These are phyloP conservation scores for Pterocarpus santalinus DNA, from an alignment of 306 rosid species.

Conservation along the genomic window DNA sequence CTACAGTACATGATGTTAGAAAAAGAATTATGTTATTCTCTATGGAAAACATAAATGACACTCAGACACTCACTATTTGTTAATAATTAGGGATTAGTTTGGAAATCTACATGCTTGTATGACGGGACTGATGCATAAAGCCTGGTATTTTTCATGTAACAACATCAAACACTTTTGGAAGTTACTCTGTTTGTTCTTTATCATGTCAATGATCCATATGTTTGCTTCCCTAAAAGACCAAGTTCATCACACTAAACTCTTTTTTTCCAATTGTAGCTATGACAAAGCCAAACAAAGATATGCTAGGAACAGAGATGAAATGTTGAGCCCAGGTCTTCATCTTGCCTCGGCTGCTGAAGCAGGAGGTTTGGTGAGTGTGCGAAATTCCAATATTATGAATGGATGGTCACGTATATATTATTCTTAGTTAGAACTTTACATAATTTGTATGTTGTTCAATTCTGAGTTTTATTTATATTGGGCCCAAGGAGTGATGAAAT, in stretches of 20 bases:
- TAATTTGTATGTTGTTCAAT: constrained; percentile 16
- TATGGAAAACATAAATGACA: constrained; percentile 6
- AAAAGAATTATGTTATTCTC: background rate
- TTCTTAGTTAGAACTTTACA: constrained; percentile 5
- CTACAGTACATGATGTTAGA: constrained; percentile 11
- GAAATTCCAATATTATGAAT: constrained; percentile 36
- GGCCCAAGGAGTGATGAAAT: constrained; percentile 25
- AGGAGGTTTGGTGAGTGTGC: constrained; percentile 83
- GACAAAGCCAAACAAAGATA: constrained; percentile 88
- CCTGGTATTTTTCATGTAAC: constrained; percentile 11
- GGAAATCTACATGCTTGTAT: constrained; percentile 5
- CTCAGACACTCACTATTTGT: background rate
- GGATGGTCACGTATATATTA: constrained; percentile 9
- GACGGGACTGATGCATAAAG: background rate
- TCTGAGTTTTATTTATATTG: constrained; percentile 9
- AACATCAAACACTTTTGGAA: background rate
- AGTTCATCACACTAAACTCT: background rate
- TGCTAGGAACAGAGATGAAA: constrained; percentile 70
- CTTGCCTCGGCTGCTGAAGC: constrained; percentile 99
- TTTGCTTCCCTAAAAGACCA: constrained; percentile 25
- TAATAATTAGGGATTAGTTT: constrained; percentile 4
- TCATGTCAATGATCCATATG: constrained; percentile 20
- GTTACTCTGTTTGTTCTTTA: constrained; percentile 28
- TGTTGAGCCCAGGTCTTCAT: constrained; percentile 80
- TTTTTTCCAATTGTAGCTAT: constrained; percentile 62